Evolutionary conservation across 1,284 basidiomycete species (phyloP).

Genomic region (Puccinia novopanici): DNA sequence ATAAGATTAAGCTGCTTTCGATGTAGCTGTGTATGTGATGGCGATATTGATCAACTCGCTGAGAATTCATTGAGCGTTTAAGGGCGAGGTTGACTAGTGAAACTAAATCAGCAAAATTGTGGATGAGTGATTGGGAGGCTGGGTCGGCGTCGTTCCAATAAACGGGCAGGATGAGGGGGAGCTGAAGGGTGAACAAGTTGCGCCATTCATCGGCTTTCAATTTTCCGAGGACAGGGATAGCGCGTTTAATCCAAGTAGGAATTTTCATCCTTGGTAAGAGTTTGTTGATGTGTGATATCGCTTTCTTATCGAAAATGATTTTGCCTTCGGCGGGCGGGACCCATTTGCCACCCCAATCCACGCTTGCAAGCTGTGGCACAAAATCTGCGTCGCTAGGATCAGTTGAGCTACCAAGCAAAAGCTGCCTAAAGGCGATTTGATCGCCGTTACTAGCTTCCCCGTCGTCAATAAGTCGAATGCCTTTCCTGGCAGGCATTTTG

Average conservation of each 20-base stretch:
- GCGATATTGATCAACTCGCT: not conserved
- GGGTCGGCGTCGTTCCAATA: not conserved
- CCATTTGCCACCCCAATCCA: slow-evolving; percentile 12
- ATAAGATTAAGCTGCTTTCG: not conserved
- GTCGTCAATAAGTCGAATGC: not conserved
- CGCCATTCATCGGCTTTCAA: slow-evolving; percentile 44
- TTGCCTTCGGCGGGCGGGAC: not conserved
- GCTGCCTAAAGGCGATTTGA: not conserved
- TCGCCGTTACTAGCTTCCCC: not conserved
- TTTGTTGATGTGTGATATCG: slow-evolving; percentile 11
- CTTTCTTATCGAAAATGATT: not conserved
- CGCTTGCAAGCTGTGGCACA: no score
- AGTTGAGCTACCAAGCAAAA: not conserved
- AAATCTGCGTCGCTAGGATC: slow-evolving; percentile 16
- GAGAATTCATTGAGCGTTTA: not conserved
- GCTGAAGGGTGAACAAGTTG: slow-evolving; percentile 32
- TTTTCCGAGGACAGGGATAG: not conserved
- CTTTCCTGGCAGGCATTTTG: not conserved
- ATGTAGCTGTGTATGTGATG: slow-evolving; percentile 6
- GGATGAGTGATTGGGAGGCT: not conserved
- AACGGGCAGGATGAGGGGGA: slow-evolving; percentile 32
- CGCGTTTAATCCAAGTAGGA: slow-evolving; percentile 35
- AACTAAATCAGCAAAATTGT: slow-evolving; percentile 18
- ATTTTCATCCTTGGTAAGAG: not conserved
- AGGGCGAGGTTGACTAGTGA: slow-evolving; percentile 22